A percentile compares a stretch with the other conserved stretches of the same genome.
Conservation (phyloP, 2,329 filamentous ascomycete genomes). For the Bipolaris cookei region DNA sequence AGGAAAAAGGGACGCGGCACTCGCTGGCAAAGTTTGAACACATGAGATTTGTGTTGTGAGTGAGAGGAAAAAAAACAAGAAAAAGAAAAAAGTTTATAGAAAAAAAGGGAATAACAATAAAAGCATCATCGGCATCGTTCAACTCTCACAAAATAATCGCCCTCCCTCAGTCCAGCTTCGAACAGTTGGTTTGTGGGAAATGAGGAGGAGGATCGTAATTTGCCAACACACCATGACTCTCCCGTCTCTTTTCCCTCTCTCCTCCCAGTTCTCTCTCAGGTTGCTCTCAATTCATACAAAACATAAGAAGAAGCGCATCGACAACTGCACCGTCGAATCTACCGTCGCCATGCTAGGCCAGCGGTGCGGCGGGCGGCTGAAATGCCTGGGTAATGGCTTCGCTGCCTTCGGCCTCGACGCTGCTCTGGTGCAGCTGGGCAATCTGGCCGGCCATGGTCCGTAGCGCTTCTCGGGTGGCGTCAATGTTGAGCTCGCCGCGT, state of each 20-base stretch:
- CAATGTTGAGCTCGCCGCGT: conserved; percentile 56
- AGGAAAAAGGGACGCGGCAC: not conserved
- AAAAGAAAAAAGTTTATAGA: not conserved
- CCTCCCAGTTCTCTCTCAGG: not conserved
- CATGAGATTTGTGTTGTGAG: too few species aligned
- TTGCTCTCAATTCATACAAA: not conserved
- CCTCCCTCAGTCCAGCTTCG: too few species aligned
- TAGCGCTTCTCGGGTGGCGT: conserved; percentile 42
- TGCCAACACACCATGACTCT: too few species aligned
- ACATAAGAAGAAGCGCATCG: not conserved
- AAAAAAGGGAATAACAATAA: too few species aligned
- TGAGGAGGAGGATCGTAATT: too few species aligned
- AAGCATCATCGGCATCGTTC: too few species aligned
- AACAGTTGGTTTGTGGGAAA: too few species aligned
- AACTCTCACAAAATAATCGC: too few species aligned
- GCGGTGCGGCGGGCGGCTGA: conserved; percentile 30
- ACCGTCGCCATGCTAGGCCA: conserved; percentile 20
- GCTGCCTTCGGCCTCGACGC: conserved; percentile 18
- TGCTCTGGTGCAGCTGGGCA: conserved; percentile 31
- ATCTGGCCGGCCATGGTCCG: conserved; percentile 41
- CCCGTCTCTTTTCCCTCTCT: too few species aligned
- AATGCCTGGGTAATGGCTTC: conserved; percentile 11
- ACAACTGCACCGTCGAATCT: not conserved
- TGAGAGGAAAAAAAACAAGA: not conserved
- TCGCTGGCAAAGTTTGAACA: too few species aligned